Evolutionary conservation across 257 asterid genomes (phyloP).

Genomic region (Paraleonurus japonicus): DNA sequence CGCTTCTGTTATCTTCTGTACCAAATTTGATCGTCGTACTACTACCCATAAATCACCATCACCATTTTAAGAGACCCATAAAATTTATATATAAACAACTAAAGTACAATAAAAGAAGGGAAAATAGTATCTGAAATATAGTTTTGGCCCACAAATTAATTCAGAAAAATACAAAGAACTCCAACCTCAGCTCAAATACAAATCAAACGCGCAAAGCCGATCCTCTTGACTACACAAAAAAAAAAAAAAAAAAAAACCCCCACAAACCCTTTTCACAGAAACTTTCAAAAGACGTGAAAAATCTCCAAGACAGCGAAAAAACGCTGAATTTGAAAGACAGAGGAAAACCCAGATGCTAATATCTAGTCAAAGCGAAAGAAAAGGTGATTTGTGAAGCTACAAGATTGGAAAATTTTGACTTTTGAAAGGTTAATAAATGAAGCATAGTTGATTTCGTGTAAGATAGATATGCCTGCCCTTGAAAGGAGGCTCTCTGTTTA

Average conservation of each 20-base stretch:
- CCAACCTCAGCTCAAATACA: slow-evolving; percentile 34
- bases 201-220: slow-evolving; percentile 35
- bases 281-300: slow-evolving; percentile 16
- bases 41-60: slow-evolving; percentile 47
- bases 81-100: neutral
- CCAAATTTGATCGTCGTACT: slow-evolving; percentile 47
- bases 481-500: slow-evolving; percentile 17
- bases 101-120: neutral
- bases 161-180: slow-evolving; percentile 15
- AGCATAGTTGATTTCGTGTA: slow-evolving; percentile 28
- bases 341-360: slow-evolving; percentile 37
- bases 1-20: slow-evolving; percentile 45
- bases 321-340: slow-evolving; percentile 7
- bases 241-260: slow-evolving; percentile 19
- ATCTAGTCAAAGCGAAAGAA: slow-evolving; percentile 24
- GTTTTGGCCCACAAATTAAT: slow-evolving; percentile 9
- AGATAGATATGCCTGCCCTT: slow-evolving; percentile 31
- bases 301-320: neutral
- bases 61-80: slow-evolving; percentile 30
- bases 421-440: slow-evolving; percentile 15
- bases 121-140: slow-evolving; percentile 12
- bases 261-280: slow-evolving; percentile 38
- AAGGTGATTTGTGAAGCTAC: slow-evolving; percentile 4
- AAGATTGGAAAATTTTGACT: slow-evolving; percentile 18
- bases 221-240: slow-evolving; percentile 6